Base-by-base conservation (phyloP, 176 grass and related monocot species). In the Carex kokanica region DNA sequence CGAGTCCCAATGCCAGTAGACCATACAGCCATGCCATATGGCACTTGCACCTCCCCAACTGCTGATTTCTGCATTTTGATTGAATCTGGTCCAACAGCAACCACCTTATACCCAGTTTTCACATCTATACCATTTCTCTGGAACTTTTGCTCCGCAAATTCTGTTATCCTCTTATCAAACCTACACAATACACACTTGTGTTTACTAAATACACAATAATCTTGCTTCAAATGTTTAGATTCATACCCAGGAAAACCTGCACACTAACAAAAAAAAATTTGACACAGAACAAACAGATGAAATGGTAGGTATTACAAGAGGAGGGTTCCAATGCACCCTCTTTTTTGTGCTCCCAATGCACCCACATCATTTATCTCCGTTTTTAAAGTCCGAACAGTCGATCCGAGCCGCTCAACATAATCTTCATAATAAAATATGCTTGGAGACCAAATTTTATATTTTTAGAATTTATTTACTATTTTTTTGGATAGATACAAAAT, bases 11-110 rank as follows among this genome's bases (percentile, higher is more conserved):
- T 95, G 40, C 96, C 96, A 49, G 96, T 88, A 23, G 96, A 95
- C 96, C 96, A 99, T 21, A 99, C 93, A 83, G 91, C 93, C 96
- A 99, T 93, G 85, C 96, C 93, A 58, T 95, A 99, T 83, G 96
- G 93, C 34, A 99, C 82, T 74, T 89, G 84, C 40, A 90, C 47
- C 73, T 95, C 89, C 17, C 86, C 93, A 78, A 79, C 49, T 3
- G 79, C 84, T 81, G 84, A 74, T 64, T 95, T 88, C 88, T 91
- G 81, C 91, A 93, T 95, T 57, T 91, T 95, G 73, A 99, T 95
- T 67, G 40, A 83, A 72, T 93, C 90, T 59, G 94, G 87, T 59
- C 88, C 66, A 66, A 99, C 96, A 81, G 94, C 92, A 45, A 99
- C 89, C 82, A 99, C 96, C 65, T 88, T 99, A 38, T 84, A 95